phyloP scores from a whole-genome alignment of 2,329 filamentous ascomycete species.

The Talaromyces funiculosus region DNA sequence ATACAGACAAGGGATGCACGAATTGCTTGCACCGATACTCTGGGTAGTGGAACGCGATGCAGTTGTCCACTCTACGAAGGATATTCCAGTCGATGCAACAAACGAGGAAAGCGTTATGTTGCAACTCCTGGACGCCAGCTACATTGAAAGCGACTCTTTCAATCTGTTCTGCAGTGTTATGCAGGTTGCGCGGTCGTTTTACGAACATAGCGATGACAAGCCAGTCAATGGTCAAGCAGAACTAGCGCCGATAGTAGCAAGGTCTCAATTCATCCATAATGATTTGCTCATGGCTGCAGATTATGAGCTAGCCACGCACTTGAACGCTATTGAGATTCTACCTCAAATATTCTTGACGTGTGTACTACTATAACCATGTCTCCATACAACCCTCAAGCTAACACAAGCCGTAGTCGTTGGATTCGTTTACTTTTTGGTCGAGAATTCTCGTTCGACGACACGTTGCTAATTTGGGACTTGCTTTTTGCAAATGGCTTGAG shows the following conservation, averaged over 20 bases:
- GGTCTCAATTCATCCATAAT: slow-evolving; percentile 83
- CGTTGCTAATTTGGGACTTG: slow-evolving; percentile 82
- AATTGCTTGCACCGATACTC: slow-evolving; percentile 82
- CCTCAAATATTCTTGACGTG: slow-evolving; percentile 96
- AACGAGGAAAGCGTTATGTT: slow-evolving; percentile 51
- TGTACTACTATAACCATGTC: slow-evolving; percentile 22
- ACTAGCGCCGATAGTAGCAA: slow-evolving; percentile 69
- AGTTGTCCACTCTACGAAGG: slow-evolving; percentile 48
- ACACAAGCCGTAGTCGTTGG: slow-evolving; percentile 62
- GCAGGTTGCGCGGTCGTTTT: slow-evolving; percentile 80
- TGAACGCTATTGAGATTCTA: slow-evolving; percentile 79
- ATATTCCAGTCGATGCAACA: slow-evolving; percentile 26
- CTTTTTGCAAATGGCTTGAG: slow-evolving; percentile 81
- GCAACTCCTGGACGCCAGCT: slow-evolving; percentile 64
- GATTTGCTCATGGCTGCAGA: slow-evolving; percentile 72
- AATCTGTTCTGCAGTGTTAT: slow-evolving; percentile 80
- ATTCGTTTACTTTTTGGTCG: slow-evolving; percentile 86
- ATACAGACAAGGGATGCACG: slow-evolving; percentile 99
- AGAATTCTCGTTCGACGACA: slow-evolving; percentile 83
- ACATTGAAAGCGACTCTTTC: slow-evolving; percentile 87
- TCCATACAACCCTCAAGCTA: slow-evolving; percentile 2
- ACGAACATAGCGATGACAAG: slow-evolving; percentile 59
- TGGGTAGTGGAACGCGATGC: slow-evolving; percentile 81
- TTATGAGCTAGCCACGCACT: slow-evolving; percentile 73
- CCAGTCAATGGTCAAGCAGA: slow-evolving; percentile 41